Conservation (phyloP, 148 eudicot genomes). For the Chenopodium berlandieri region DNA sequence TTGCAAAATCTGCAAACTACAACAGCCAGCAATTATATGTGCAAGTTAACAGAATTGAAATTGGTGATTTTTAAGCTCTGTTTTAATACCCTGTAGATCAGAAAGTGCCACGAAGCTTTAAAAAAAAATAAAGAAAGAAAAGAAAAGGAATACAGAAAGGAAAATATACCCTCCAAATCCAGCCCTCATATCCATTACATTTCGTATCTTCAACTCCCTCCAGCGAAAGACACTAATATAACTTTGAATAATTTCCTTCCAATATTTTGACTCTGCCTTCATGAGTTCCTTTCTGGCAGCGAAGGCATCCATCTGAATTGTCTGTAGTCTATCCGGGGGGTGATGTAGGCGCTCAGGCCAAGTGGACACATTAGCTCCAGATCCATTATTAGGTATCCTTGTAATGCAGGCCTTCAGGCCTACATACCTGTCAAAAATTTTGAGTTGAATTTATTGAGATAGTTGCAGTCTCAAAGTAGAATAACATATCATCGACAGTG, state of each 20-base stretch:
- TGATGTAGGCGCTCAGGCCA: slow-evolving; percentile 76
- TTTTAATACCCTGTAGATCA: too few species aligned
- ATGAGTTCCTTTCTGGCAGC: slow-evolving; percentile 62
- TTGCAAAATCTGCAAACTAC: background rate
- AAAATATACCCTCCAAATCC: slow-evolving; percentile 68
- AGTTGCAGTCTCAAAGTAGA: background rate
- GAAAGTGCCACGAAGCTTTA: background rate
- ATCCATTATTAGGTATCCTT: slow-evolving; percentile 52
- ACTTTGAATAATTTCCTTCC: slow-evolving; percentile 53
- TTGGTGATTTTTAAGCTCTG: background rate
- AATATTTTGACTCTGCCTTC: slow-evolving; percentile 63
- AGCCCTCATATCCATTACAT: slow-evolving; percentile 85
- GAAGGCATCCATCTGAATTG: slow-evolving; percentile 66
- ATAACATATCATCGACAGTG: background rate
- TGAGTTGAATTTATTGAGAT: background rate
- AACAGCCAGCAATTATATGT: background rate
- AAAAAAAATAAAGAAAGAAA: too few species aligned
- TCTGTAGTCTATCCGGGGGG: slow-evolving; percentile 64
- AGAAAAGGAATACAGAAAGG: background rate
- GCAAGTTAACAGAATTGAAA: background rate
- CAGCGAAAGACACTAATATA: slow-evolving; percentile 47
- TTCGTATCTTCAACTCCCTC: slow-evolving; percentile 42
- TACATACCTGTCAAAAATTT: slow-evolving; percentile 46
- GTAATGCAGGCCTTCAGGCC: slow-evolving; percentile 59
- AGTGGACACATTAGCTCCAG: slow-evolving; percentile 51